phyloP scores from a whole-genome alignment of 139 green algal species.

The Axilococcus clingmanii region DNA sequence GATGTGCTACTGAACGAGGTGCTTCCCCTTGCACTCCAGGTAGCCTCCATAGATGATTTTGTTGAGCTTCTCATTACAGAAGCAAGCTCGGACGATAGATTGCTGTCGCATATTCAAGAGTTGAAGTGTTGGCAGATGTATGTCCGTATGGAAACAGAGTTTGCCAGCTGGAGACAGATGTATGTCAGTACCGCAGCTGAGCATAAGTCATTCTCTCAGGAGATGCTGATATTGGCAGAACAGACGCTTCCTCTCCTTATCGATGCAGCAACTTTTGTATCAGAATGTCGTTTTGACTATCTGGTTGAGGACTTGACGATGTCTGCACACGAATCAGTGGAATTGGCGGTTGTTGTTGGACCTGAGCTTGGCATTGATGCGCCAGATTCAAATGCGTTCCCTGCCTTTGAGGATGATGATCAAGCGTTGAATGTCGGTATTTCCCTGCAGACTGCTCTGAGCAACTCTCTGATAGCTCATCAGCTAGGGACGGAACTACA shows the following conservation, averaged over 20 bases:
- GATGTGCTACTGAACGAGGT: constrained; percentile 13
- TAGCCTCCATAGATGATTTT: not conserved
- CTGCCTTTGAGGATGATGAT: not conserved
- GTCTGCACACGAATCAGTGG: not conserved
- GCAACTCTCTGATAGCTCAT: too few relatives aligned
- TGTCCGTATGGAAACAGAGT: constrained; percentile 19
- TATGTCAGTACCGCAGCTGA: constrained; percentile 9
- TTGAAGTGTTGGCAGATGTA: constrained; percentile 13
- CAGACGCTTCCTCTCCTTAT: constrained; percentile 13
- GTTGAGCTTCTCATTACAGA: too few relatives aligned
- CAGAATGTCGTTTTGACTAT: not conserved
- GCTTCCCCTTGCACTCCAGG: constrained; percentile 12
- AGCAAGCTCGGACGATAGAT: constrained; percentile 1
- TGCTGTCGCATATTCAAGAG: constrained; percentile 1
- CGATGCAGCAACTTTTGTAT: constrained; percentile 4
- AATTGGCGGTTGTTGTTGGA: constrained; percentile 11
- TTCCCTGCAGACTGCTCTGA: too few relatives aligned
- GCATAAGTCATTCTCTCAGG: not conserved
- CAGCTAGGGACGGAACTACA: too few relatives aligned
- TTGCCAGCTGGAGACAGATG: constrained; percentile 16
- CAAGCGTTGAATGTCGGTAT: not conserved
- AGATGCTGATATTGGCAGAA: constrained; percentile 4
- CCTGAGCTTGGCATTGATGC: not conserved
- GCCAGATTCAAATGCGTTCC: too few relatives aligned
- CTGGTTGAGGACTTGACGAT: not conserved